Base-by-base conservation (phyloP, 2,329 filamentous ascomycete species). In the Furcasterigmium furcatum region DNA sequence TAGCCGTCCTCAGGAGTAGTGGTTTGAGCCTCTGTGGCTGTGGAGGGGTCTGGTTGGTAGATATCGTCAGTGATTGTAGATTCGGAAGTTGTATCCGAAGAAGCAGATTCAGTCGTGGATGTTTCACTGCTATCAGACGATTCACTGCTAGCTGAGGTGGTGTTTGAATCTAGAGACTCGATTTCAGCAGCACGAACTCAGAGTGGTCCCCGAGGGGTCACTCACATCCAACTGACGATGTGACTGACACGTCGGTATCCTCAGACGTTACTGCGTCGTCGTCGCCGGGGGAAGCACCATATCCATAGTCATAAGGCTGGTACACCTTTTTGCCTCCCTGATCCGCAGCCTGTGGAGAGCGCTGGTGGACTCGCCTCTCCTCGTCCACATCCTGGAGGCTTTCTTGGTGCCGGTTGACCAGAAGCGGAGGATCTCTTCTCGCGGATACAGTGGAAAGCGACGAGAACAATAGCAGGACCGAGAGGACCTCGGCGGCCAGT, bases 401-500 rank as follows among this genome's bases (percentile, higher is more conserved):
- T 18, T 36, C n/a, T 18, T 18, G 34, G 7, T 12, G n/a, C n/a
- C 34, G 34, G 12, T 12, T 12, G 12, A 19, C 34, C n/a, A 16
- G n/a, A 36, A 36, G n/a, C 7, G 34, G 34, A 9, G 5, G n/a
- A 18, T 36, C 34, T 12, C 16, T 18, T 9, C 16, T 14, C 5
- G 34, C 34, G 12, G 3, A 36, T 3, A 36, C 34, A 4, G 4
- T 16, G n/a, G 6, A 2, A 36, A 36, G 34, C 5, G 41, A 58
- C 42, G 51, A 43, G 14, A 65, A 38, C 19, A 70, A 44, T 40
- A 58, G 27, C 21, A 59, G 46, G 45, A 61, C 62, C 55, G 62
- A 66, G 51, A 62, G 47, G 24, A 69, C 44, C 56, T 61, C 58
- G 50, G 58, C 44, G 50, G 57, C 49, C 43, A 65, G 50, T 55